Evolutionary conservation across 1,284 basidiomycete genomes (phyloP).

Genomic region (Papiliotrema nemorosa): DNA sequence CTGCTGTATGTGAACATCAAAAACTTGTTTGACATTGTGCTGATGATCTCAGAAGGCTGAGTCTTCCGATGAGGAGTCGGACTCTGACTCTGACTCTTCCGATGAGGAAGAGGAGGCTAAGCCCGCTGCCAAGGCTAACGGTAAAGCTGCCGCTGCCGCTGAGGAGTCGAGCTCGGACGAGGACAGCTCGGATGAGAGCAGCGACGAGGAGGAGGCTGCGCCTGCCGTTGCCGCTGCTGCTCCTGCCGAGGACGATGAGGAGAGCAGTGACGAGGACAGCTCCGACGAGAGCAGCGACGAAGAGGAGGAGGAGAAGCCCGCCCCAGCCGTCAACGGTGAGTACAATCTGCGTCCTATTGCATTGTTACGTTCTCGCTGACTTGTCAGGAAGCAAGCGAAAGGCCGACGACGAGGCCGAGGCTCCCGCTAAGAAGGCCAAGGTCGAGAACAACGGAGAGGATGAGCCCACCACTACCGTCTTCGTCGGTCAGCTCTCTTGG

Average conservation of each 20-base stretch:
- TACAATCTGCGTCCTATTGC: background rate
- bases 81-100: conserved; percentile 41
- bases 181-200: conserved; percentile 16
- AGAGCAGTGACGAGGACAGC: too few relatives aligned
- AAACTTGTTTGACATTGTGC: background rate
- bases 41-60: conserved; percentile 9
- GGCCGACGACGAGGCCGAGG: conserved; percentile 60
- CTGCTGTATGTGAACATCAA: background rate
- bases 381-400: conserved; percentile 74
- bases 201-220: conserved; percentile 53
- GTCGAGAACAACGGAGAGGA: conserved; percentile 52
- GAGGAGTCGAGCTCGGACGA: conserved; percentile 45
- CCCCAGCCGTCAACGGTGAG: conserved; percentile 51
- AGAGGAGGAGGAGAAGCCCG: conserved; percentile 56
- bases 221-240: too few relatives aligned
- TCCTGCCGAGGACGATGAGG: too few relatives aligned
- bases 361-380: background rate
- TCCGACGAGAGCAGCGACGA: too few relatives aligned
- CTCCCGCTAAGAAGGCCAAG: conserved; percentile 79
- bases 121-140: conserved; percentile 17
- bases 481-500: conserved; percentile 93
- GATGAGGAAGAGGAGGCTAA: conserved; percentile 27
- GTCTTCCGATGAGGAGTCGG: conserved; percentile 10
- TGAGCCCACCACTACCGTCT: conserved; percentile 68
- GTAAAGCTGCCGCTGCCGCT: conserved; percentile 52